A percentile compares a stretch with the other conserved stretches of the same genome.
phyloP scores from a whole-genome alignment of 2,329 filamentous ascomycete genomes.

The Scleromitrula shiraiana region DNA sequence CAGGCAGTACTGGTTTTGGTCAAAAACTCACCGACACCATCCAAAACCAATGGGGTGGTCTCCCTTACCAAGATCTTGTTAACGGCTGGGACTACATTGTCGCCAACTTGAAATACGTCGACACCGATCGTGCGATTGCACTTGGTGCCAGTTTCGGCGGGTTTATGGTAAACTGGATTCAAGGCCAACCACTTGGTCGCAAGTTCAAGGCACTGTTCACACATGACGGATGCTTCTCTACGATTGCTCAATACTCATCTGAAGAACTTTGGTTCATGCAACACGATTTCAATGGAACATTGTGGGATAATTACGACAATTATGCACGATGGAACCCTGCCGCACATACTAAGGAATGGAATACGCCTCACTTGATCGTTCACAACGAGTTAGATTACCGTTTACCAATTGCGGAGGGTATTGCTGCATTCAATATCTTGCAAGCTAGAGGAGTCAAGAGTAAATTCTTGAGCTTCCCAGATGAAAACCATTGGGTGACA shows the following conservation, averaged over 20 bases:
- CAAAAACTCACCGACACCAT: slow-evolving; percentile 55
- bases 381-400: slow-evolving; percentile 85
- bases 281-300: slow-evolving; percentile 53
- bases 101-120: slow-evolving; percentile 54
- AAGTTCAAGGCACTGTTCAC: slow-evolving; percentile 59
- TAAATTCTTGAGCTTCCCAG: slow-evolving; percentile 54
- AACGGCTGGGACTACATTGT: slow-evolving; percentile 66
- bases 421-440: slow-evolving; percentile 47
- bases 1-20: slow-evolving; percentile 68
- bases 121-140: slow-evolving; percentile 59
- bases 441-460: slow-evolving; percentile 51
- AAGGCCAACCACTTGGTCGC: slow-evolving; percentile 70
- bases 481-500: slow-evolving; percentile 69
- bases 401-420: slow-evolving; percentile 69
- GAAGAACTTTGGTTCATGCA: slow-evolving; percentile 60
- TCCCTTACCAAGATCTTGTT: slow-evolving; percentile 71
- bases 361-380: slow-evolving; percentile 77
- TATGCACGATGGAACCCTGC: slow-evolving; percentile 64
- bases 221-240: slow-evolving; percentile 8
- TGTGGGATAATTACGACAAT: slow-evolving; percentile 50
- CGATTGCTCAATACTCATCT: slow-evolving; percentile 42
- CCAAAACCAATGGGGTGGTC: slow-evolving; percentile 37
- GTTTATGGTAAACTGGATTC: slow-evolving; percentile 81
- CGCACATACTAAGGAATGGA: slow-evolving; percentile 57
- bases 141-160: slow-evolving; percentile 66